phyloP scores from a whole-genome alignment of 495 filamentous ascomycete species.

The Hypoxylon lienhwacheense region DNA sequence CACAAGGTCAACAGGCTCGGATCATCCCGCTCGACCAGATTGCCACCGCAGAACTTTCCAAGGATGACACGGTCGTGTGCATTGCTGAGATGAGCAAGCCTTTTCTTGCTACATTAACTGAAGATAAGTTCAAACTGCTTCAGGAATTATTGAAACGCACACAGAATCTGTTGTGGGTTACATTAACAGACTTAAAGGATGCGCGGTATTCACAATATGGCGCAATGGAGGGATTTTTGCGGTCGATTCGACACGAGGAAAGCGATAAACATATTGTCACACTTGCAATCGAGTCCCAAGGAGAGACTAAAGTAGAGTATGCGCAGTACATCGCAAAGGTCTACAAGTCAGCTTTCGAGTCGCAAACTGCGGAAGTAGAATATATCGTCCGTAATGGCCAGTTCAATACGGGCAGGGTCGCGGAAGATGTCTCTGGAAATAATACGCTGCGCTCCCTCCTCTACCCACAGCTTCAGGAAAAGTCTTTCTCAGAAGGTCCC shows the following conservation, averaged over 20 bases:
- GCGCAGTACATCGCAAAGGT: constrained; percentile 26
- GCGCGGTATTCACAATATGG: constrained; percentile 32
- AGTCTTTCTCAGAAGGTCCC: constrained; percentile 31
- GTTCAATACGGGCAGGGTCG: constrained; percentile 31
- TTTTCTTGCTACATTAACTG: constrained; percentile 45
- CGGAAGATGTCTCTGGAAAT: constrained; percentile 28
- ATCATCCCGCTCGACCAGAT: constrained; percentile 22
- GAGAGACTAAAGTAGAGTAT: background rate
- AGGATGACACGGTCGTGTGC: constrained; percentile 43
- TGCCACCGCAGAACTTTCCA: constrained; percentile 6
- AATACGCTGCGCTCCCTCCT: constrained; percentile 20
- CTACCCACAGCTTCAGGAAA: constrained; percentile 21
- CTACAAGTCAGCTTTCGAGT: constrained; percentile 27
- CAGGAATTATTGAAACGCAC: constrained; percentile 41
- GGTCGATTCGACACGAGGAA: constrained; percentile 38
- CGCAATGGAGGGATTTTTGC: constrained; percentile 33
- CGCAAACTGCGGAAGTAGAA: constrained; percentile 29
- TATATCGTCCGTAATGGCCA: constrained; percentile 37
- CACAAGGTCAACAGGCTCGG: constrained; percentile 4
- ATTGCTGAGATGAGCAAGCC: constrained; percentile 51
- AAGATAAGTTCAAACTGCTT: constrained; percentile 36
- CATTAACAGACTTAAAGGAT: constrained; percentile 9
- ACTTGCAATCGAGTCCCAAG: constrained; percentile 32
- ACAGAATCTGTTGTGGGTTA: constrained; percentile 40
- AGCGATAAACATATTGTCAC: constrained; percentile 34